Percentiles rank a stretch among this genome's conserved stretches.
Evolutionary conservation across 2,329 filamentous ascomycete genomes (phyloP).

Genomic region (Epichloe glyceriae): DNA sequence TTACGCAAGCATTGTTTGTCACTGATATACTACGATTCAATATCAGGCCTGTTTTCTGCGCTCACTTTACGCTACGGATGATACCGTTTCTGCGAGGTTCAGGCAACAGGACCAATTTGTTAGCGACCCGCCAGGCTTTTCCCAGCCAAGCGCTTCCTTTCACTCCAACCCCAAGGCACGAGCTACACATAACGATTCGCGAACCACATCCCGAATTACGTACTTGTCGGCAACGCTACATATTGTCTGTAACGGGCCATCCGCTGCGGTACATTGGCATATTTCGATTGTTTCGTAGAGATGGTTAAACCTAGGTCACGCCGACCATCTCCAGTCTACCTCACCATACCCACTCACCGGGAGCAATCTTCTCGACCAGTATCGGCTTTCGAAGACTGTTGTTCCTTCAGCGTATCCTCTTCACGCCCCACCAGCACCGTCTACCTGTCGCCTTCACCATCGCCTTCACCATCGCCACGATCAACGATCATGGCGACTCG

Average conservation of each 20-base stretch:
- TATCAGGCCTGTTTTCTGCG: not conserved
- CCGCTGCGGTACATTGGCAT: not conserved
- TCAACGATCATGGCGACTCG: constrained; percentile 19
- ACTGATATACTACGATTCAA: not conserved
- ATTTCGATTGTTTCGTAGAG: not conserved
- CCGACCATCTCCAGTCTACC: constrained; percentile 30
- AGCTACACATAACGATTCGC: not conserved
- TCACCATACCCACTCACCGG: constrained; percentile 25
- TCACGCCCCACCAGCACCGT: constrained; percentile 38
- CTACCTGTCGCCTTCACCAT: constrained; percentile 30
- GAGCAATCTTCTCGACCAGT: constrained; percentile 31
- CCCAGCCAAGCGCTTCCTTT: not conserved
- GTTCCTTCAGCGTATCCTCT: constrained; percentile 25
- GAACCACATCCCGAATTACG: not conserved
- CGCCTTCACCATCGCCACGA: constrained; percentile 24
- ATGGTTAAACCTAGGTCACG: constrained; percentile 28
- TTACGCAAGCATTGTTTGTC: not conserved
- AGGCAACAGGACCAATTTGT: not conserved
- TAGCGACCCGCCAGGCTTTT: not conserved
- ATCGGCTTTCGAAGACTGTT: constrained; percentile 32
- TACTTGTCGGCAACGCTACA: not conserved
- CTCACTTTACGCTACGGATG: not conserved
- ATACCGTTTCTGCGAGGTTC: not conserved
- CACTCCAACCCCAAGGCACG: not conserved
- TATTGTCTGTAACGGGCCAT: not conserved